These are phyloP conservation scores for Pseudonitzschia pungens DNA, from an alignment of 108 stramenopile species.

Conservation along the genomic window DNA sequence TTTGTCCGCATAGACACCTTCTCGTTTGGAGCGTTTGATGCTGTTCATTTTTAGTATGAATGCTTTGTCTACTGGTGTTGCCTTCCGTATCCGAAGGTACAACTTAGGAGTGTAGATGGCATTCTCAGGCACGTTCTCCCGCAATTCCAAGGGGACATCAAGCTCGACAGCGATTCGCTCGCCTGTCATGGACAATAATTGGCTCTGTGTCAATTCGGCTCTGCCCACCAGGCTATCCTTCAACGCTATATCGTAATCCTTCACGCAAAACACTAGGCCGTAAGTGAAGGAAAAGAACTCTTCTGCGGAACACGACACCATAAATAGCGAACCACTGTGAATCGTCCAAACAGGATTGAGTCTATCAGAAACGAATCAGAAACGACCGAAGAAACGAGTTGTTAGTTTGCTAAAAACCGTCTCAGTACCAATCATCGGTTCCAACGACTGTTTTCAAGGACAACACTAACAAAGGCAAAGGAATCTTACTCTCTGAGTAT, in stretches of 20 bases:
- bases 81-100: constrained; percentile 19
- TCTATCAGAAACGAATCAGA: background rate
- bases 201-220: constrained; percentile 13
- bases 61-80: constrained; percentile 18
- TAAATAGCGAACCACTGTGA: constrained; percentile 49
- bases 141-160: constrained; percentile 10
- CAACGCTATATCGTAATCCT: constrained; percentile 41
- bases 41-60: constrained; percentile 21
- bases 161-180: constrained; percentile 42
- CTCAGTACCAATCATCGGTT: too few relatives aligned
- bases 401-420: too few relatives aligned
- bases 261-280: constrained; percentile 53
- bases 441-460: background rate
- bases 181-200: constrained; percentile 18
- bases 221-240: constrained; percentile 39
- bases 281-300: constrained; percentile 50
- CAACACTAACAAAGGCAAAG: background rate
- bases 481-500: constrained; percentile 27
- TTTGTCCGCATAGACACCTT: constrained; percentile 33
- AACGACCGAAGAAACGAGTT: background rate
- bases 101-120: constrained; percentile 11
- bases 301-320: constrained; percentile 40
- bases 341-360: constrained; percentile 68
- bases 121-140: background rate
- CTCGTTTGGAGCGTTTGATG: constrained; percentile 20